Evolutionary conservation across 2,329 filamentous ascomycete species (phyloP), one percentile per base, ranked within the genome.

Genomic region (Colletotrichum godetiae): DNA sequence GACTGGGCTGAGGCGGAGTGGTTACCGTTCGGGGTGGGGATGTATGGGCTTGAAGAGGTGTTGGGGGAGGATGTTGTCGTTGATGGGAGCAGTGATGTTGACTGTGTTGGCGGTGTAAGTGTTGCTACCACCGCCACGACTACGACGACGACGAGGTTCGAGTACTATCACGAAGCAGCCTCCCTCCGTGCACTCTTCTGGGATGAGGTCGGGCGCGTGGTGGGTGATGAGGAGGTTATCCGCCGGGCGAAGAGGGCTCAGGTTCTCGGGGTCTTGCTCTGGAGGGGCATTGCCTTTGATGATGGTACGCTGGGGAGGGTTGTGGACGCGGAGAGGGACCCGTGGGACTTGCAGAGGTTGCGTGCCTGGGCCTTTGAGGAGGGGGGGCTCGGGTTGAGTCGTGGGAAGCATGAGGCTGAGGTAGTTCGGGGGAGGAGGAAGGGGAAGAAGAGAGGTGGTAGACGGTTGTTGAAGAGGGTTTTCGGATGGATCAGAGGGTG

Each of bases 1-100:
- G 91, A 93, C 77, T 93, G 91, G 91, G 89, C 89, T 0, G 91
- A 93, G 77, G 89, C 87, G 0, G 90, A 92, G 77, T 86, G 82
- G 72, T 78, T 92, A 10, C 90, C 90, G 0, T 90, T 91, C 75
- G 91, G 91, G 0, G 83, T 88, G 3, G 88, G 87, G 31, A 79
- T 92, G 56, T 92, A 92, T 75, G 90, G 90, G 0, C 79, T 92
- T 0, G 90, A 92, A 77, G 86, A 90, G 78, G 77, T 92, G 1
- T 81, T 93, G 0, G 89, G 90, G 0, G 81, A 83, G 68, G 77
- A 86, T n/a, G 78, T 66, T 1, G 11, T 6, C 5, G 8, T 52
- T 29, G 70, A 65, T 3, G 46, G 60, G 0, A 8, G 35, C 15
- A 29, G n/a, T 4, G 11, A 42, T 75, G 4, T 70, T 67, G 5